A percentile compares a stretch with the other conserved stretches of the same genome.
Evolutionary conservation across 129 eudicot genomes (phyloP).

Genomic region (Escallonia herrerae): DNA sequence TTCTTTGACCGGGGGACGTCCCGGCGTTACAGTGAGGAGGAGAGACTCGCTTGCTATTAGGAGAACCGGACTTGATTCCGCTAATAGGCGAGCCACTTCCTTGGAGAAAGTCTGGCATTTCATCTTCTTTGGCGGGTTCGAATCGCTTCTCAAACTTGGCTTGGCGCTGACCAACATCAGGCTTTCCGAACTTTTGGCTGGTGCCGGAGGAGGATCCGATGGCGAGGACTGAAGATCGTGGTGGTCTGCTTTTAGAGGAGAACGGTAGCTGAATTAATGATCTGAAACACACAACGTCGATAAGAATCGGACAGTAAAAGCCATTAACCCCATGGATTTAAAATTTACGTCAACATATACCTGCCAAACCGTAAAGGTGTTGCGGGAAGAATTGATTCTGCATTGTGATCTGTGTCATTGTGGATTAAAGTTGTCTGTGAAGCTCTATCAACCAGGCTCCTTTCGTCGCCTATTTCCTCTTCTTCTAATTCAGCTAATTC

Average conservation of each 20-base stretch:
- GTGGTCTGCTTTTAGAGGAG: constrained; percentile 74
- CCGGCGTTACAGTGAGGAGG: constrained; percentile 64
- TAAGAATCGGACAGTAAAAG: neutral
- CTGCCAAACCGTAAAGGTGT: constrained; percentile 61
- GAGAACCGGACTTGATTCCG: constrained; percentile 68
- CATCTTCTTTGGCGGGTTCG: constrained; percentile 47
- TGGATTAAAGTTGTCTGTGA: constrained; percentile 24
- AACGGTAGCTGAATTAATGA: constrained; percentile 32
- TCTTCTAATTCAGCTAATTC: constrained; percentile 59
- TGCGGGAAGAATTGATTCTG: constrained; percentile 54
- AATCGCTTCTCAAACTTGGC: constrained; percentile 38
- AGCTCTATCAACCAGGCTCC: constrained; percentile 30
- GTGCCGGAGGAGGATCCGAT: constrained; percentile 36
- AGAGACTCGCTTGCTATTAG: constrained; percentile 86
- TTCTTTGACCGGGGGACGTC: constrained; percentile 45
- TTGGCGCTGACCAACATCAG: constrained; percentile 33
- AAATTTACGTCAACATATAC: constrained; percentile 22
- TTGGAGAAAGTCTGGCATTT: constrained; percentile 67
- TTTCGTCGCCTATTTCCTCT: constrained; percentile 38
- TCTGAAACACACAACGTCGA: constrained; percentile 15
- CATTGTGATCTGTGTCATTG: constrained; percentile 36
- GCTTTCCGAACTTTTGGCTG: constrained; percentile 35
- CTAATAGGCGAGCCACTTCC: constrained; percentile 42
- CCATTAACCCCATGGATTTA: neutral
- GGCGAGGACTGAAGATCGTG: constrained; percentile 48